A percentile compares a stretch with the other conserved stretches of the same genome.
Conservation (phyloP, 306 rosid genomes). For the Gynostemma pentaphyllum region DNA sequence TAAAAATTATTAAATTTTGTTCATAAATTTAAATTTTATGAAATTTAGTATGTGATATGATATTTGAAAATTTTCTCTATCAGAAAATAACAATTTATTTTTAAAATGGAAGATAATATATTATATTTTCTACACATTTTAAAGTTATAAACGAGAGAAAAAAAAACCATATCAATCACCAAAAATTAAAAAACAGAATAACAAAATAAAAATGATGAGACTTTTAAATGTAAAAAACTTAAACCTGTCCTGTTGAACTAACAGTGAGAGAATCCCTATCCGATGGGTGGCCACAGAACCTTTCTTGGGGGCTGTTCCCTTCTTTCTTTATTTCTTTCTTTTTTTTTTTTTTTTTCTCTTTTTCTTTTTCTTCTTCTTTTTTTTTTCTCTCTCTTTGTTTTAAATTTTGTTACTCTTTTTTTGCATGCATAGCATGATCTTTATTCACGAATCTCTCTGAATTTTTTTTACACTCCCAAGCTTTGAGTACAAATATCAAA, state of each 20-base stretch:
- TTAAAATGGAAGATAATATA: too few species aligned
- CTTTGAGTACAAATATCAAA: slow-evolving; percentile 8
- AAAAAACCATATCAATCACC: too few species aligned
- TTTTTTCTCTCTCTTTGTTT: background rate
- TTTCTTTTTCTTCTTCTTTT: background rate
- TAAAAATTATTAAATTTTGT: too few species aligned
- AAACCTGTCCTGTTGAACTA: background rate
- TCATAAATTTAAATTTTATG: too few species aligned
- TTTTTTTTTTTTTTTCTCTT: background rate
- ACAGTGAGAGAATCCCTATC: background rate
- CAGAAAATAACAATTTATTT: too few species aligned
- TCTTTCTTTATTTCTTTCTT: slow-evolving; percentile 13
- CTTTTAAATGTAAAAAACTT: too few species aligned
- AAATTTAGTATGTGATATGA: too few species aligned
- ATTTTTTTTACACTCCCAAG: slow-evolving; percentile 3
- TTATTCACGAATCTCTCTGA: slow-evolving; percentile 29
- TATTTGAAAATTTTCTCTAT: too few species aligned
- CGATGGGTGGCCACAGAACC: slow-evolving; percentile 15
- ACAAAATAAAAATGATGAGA: background rate
- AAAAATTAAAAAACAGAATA: background rate
- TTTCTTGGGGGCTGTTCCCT: slow-evolving; percentile 27
- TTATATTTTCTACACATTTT: too few species aligned
- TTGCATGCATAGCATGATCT: slow-evolving; percentile 25
- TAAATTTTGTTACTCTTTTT: background rate
- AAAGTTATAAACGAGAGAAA: too few species aligned